These are phyloP conservation scores for Populus hybrid DNA, from an alignment of 441 rosid species.

Conservation along the genomic window DNA sequence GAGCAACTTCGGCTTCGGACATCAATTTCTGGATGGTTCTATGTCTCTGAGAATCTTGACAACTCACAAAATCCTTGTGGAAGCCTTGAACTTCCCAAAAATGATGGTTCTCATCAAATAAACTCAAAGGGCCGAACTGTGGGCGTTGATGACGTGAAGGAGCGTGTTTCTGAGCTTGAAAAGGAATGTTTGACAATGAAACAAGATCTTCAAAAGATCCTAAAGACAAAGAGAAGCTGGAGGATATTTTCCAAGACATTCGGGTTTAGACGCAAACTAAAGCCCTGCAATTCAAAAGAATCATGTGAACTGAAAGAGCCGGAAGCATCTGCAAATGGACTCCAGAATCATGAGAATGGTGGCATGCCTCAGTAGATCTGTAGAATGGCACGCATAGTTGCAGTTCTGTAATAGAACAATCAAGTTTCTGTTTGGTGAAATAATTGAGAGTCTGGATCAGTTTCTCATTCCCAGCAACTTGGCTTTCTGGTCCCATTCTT, in stretches of 20 bases:
- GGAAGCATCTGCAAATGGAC: constrained; percentile 12
- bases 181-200: constrained; percentile 42
- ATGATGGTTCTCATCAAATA: constrained; percentile 17
- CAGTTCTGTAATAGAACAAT: constrained; percentile 2
- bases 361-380: constrained; percentile 18
- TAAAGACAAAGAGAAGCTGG: constrained; percentile 63
- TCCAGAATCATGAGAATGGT: constrained; percentile 22
- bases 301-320: constrained; percentile 23
- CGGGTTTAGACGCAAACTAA: constrained; percentile 52
- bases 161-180: constrained; percentile 48
- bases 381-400: constrained; percentile 2
- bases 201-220: constrained; percentile 72
- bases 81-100: constrained; percentile 39
- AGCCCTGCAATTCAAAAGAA: constrained; percentile 48
- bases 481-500: neutral
- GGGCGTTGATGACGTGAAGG: constrained; percentile 50
- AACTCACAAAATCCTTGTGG: constrained; percentile 34
- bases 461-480: neutral
- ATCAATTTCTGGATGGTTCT: constrained; percentile 68
- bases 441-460: neutral
- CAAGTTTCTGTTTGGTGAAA: neutral
- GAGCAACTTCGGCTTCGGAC: constrained; percentile 91
- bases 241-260: constrained; percentile 53
- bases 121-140: constrained; percentile 18
- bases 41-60: constrained; percentile 59